Conservation (phyloP, 2,329 filamentous ascomycete species). For the Penicillium polonicum region DNA sequence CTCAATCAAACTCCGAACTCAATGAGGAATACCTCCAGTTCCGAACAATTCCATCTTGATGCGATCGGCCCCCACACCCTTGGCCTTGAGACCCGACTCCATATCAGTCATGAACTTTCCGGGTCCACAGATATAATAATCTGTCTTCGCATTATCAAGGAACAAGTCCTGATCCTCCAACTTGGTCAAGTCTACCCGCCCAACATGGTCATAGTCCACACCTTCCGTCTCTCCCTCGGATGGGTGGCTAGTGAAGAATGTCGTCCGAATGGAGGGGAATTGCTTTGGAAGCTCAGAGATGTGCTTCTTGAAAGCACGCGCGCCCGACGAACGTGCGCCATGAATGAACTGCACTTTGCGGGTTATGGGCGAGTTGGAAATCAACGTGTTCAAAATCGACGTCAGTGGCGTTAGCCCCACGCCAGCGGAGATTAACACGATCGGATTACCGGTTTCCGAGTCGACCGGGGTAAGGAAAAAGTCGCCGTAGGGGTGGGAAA, state of each 20-base stretch:
- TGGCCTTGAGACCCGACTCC: constrained; percentile 51
- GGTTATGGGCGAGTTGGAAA: constrained; percentile 40
- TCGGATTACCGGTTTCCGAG: constrained; percentile 43
- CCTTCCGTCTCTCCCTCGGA: constrained; percentile 50
- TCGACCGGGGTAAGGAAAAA: constrained; percentile 50
- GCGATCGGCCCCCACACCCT: constrained; percentile 58
- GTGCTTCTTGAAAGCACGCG: constrained; percentile 55
- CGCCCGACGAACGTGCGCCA: constrained; percentile 51
- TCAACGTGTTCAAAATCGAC: constrained; percentile 59
- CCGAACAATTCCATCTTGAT: constrained; percentile 68
- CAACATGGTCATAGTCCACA: constrained; percentile 58
- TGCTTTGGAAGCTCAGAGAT: constrained; percentile 46
- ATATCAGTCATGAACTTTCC: constrained; percentile 66
- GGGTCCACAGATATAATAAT: constrained; percentile 74
- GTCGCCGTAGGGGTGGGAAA: constrained; percentile 66
- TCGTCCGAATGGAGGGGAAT: constrained; percentile 51
- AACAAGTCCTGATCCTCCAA: constrained; percentile 58
- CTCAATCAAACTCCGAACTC: neutral
- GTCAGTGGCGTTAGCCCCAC: constrained; percentile 61
- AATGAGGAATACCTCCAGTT: constrained; percentile 49
- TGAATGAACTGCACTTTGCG: constrained; percentile 61
- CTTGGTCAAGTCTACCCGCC: constrained; percentile 59
- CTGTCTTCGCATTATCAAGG: constrained; percentile 53
- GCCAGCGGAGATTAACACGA: constrained; percentile 63
- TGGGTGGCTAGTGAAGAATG: constrained; percentile 60